Base-by-base conservation (phyloP, 1,139 yeast species). In the Zygoascus sp. region DNA sequence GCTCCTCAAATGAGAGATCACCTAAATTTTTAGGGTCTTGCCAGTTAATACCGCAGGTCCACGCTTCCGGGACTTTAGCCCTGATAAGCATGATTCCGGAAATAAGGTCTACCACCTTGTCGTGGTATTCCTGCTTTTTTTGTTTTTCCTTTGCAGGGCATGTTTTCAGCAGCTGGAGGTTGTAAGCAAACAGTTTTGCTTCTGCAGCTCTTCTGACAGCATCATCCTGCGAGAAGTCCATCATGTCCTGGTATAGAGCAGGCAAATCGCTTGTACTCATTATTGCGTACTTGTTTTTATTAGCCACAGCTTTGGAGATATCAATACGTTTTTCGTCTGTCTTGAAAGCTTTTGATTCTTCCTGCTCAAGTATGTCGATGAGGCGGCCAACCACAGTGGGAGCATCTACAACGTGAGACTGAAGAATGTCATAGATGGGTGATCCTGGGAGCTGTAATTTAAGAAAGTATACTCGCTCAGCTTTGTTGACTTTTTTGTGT, bases 41-140 rank as follows among this genome's bases (percentile, higher is more conserved):
- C 83, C 92, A 84, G 57, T 92, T 96, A 55, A 89, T 78, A 56
- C 79, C 80, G 11, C 83, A 61, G 43, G 76, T 73, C 95, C 96
- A 92, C 1, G 92, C 88, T 35, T 77, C 68, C 23, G 76, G 68
- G 21, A 81, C 79, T 0, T 75, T 73, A 13, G 81, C 77, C 36
- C 77, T 75, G 11, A 92, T 78, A 22, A 83, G 66, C 2, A 89
- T 79, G 81, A 90, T 78, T 34, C 84, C 95, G 17, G 79, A 83
- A 1, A 81, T 79, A 74, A 80, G 73, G 10, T 76, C 78, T 44
- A 69, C 68, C 3, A 88, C 68, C 37, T 76, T 74, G 2, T 56
- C 55, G n/a, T 67, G 66, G 44, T 74, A 62, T 3, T 49, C 50
- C 15, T 67, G 66, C 50, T 81, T 79, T 0, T 74, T 70, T 1